phyloP scores from a whole-genome alignment of 345 rosid genomes.

The Eucalyptus marginata region DNA sequence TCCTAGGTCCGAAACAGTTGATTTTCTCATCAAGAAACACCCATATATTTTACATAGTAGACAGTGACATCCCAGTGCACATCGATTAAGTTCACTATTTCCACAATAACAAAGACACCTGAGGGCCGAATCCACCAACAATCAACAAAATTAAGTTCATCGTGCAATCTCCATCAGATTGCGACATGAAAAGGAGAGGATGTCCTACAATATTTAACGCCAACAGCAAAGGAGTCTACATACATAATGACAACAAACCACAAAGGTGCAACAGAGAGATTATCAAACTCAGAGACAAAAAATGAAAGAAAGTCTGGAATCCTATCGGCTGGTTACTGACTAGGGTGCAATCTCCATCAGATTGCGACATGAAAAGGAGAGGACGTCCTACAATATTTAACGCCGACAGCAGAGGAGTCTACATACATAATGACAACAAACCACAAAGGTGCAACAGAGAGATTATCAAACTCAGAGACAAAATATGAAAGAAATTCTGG shows the following conservation, averaged over 20 bases:
- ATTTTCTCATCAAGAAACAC: not conserved
- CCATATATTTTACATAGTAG: not conserved
- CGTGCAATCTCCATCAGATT: not conserved
- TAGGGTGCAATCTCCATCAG: conserved; percentile 18
- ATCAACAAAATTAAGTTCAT: not conserved
- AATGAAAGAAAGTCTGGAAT: not conserved
- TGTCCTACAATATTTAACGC: not conserved
- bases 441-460: not conserved
- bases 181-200: not conserved
- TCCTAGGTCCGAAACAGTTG: not conserved
- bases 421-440: not conserved
- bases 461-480: not conserved
- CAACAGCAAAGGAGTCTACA: not conserved
- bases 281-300: not conserved
- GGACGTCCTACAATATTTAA: not conserved
- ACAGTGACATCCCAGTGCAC: not conserved
- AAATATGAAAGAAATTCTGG: not conserved
- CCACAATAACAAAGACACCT: not conserved
- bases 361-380: not conserved
- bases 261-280: not conserved
- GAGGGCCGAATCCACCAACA: not conserved
- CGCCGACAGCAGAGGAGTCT: not conserved
- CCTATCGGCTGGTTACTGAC: conserved; percentile 23
- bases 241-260: not conserved
- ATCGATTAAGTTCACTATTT: not conserved